These are phyloP conservation scores for Schizophyllum commune DNA, from an alignment of 1,284 basidiomycete genomes.

Conservation along the genomic window DNA sequence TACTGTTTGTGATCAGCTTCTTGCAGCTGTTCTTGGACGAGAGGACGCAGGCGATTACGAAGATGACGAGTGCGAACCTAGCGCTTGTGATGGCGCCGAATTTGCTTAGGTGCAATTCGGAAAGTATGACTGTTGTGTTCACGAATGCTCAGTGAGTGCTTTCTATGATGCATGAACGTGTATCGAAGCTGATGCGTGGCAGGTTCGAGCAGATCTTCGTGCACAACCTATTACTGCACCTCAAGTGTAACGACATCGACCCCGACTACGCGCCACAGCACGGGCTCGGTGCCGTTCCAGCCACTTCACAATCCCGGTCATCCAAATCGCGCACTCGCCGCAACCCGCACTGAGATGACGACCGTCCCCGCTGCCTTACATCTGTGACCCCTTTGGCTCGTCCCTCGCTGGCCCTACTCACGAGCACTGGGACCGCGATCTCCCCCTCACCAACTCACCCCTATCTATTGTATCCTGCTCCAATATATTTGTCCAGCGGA, in stretches of 20 bases:
- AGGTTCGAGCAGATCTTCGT: conserved; percentile 87
- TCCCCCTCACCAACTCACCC: conserved; percentile 31
- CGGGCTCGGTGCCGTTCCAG: conserved; percentile 58
- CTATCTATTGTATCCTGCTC: background rate
- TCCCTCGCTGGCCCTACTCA: conserved; percentile 13
- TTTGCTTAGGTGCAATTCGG: conserved; percentile 73
- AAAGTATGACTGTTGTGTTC: conserved; percentile 79
- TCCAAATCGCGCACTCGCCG: conserved; percentile 43
- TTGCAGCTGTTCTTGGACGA: conserved; percentile 81
- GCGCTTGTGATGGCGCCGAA: conserved; percentile 87
- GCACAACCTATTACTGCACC: conserved; percentile 72
- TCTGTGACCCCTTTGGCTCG: too few relatives aligned
- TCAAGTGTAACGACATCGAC: conserved; percentile 70
- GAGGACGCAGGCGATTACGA: conserved; percentile 62
- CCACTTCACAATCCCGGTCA: conserved; percentile 28
- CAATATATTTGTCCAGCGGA: background rate
- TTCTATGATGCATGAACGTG: background rate
- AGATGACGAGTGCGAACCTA: conserved; percentile 80
- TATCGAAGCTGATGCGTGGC: conserved; percentile 5
- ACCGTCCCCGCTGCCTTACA: too few relatives aligned
- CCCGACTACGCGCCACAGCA: conserved; percentile 69
- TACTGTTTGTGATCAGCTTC: conserved; percentile 84
- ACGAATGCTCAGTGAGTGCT: conserved; percentile 75
- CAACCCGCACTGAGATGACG: conserved; percentile 23
- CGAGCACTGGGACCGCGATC: conserved; percentile 5